phyloP scores from a whole-genome alignment of 352 stramenopile species.

The Labyrinthula sp. region DNA sequence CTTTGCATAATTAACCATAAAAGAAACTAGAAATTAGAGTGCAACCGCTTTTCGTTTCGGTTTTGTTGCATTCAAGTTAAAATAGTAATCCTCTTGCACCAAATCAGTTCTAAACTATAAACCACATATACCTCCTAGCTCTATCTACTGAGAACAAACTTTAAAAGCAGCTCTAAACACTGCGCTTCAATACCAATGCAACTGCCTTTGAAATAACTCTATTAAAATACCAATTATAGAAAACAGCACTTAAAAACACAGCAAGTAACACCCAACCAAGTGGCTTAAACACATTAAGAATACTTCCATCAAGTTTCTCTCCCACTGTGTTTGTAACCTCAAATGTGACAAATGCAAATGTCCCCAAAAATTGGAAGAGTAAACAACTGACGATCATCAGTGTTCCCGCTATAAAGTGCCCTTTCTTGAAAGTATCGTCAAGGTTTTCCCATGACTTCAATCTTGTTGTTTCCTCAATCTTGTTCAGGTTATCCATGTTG shows the following conservation, averaged over 20 bases:
- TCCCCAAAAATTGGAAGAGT: constrained; percentile 19
- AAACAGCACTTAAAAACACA: constrained; percentile 6
- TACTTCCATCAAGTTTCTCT: constrained; percentile 30
- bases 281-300: constrained; percentile 31
- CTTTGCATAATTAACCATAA: no score
- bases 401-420: constrained; percentile 20
- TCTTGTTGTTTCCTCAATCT: neutral
- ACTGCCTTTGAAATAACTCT: no score
- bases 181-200: no score
- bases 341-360: constrained; percentile 30
- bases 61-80: no score
- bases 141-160: no score
- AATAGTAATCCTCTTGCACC: no score
- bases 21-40: no score
- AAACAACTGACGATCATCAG: constrained; percentile 30
- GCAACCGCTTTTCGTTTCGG: no score
- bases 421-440: neutral
- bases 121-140: no score
- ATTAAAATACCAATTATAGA: no score
- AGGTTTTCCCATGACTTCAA: constrained; percentile 28
- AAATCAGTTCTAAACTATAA: no score
- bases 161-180: no score
- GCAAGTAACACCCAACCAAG: constrained; percentile 23
- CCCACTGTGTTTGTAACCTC: constrained; percentile 32
- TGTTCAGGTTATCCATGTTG: constrained; percentile 6